Evolutionary conservation across 495 filamentous ascomycete genomes (phyloP).

Genomic region (Podospora didyma): DNA sequence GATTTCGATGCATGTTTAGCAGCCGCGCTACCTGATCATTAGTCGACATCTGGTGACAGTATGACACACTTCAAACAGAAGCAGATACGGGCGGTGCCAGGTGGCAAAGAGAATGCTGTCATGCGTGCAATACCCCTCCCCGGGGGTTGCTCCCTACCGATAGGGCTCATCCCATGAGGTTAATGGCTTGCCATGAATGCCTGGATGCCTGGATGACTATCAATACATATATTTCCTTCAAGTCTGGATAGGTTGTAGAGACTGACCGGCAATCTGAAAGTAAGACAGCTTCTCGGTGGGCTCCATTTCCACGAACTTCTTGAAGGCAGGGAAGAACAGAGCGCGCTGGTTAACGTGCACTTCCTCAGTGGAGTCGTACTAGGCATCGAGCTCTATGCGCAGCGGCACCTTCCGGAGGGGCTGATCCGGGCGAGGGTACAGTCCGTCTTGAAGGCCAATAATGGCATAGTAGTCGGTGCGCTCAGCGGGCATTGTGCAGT

Average conservation of each 20-base stretch:
- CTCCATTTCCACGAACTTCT: not conserved
- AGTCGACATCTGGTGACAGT: not conserved
- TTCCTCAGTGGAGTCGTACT: conserved; percentile 1
- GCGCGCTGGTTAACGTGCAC: conserved; percentile 5
- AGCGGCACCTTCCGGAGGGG: conserved; percentile 3
- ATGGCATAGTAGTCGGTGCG: not conserved
- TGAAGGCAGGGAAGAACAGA: conserved; percentile 4
- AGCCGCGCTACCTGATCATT: not conserved
- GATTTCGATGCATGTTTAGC: not conserved
- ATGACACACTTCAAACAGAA: not conserved
- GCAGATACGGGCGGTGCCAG: conserved; percentile 54
- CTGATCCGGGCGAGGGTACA: not conserved
- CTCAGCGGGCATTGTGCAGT: too few species aligned
- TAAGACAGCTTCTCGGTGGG: conserved; percentile 1
- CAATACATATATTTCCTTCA: not conserved
- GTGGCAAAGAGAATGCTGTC: conserved; percentile 55
- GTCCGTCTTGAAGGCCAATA: conserved; percentile 2
- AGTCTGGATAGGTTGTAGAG: not conserved
- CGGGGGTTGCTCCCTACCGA: too few species aligned
- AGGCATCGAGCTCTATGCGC: conserved; percentile 6
- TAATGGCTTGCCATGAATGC: not conserved
- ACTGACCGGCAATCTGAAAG: conserved; percentile 4
- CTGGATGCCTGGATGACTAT: not conserved
- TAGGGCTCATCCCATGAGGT: not conserved
- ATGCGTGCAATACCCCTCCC: conserved; percentile 51